phyloP scores from a whole-genome alignment of 2,329 filamentous ascomycete genomes.

The Trichoderma atrobrunneum region DNA sequence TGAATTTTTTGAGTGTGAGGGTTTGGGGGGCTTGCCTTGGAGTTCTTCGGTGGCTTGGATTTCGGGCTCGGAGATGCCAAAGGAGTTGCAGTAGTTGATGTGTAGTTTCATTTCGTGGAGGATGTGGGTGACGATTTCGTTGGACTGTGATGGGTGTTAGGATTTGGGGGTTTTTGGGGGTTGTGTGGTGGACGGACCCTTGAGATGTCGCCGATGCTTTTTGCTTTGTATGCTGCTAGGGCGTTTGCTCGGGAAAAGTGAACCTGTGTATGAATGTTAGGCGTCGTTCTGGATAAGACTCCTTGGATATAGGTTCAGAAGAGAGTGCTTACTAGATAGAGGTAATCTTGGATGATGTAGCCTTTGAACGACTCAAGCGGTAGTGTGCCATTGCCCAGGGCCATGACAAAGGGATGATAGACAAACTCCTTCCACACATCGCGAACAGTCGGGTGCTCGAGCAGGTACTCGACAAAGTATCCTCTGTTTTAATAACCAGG shows the following conservation, averaged over 20 bases:
- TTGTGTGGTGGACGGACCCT: slow-evolving; percentile 49
- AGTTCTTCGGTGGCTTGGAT: slow-evolving; percentile 73
- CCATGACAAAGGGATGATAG: slow-evolving; percentile 77
- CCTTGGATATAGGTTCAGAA: not conserved
- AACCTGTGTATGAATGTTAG: slow-evolving; percentile 45
- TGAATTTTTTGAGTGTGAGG: not conserved
- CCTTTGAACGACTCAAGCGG: slow-evolving; percentile 76
- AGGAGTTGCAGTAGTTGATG: slow-evolving; percentile 75
- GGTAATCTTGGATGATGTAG: slow-evolving; percentile 89
- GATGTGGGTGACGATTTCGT: slow-evolving; percentile 69
- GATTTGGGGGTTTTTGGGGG: not conserved
- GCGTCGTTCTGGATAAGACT: accelerated
- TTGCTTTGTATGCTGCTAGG: slow-evolving; percentile 80
- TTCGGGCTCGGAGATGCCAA: slow-evolving; percentile 71
- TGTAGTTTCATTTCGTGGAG: slow-evolving; percentile 78
- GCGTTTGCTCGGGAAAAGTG: slow-evolving; percentile 88
- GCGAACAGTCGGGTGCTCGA: slow-evolving; percentile 72
- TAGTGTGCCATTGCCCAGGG: slow-evolving; percentile 71
- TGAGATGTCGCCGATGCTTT: slow-evolving; percentile 68
- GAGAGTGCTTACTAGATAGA: slow-evolving; percentile 65
- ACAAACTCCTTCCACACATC: slow-evolving; percentile 72
- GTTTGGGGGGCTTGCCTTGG: slow-evolving; percentile 51
- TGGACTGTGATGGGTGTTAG: slow-evolving; percentile 29
- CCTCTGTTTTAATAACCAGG: slow-evolving; percentile 46
- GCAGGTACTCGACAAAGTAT: slow-evolving; percentile 78